Base-by-base conservation (phyloP, 2,329 filamentous ascomycete species). In the Penicillium glabrum region DNA sequence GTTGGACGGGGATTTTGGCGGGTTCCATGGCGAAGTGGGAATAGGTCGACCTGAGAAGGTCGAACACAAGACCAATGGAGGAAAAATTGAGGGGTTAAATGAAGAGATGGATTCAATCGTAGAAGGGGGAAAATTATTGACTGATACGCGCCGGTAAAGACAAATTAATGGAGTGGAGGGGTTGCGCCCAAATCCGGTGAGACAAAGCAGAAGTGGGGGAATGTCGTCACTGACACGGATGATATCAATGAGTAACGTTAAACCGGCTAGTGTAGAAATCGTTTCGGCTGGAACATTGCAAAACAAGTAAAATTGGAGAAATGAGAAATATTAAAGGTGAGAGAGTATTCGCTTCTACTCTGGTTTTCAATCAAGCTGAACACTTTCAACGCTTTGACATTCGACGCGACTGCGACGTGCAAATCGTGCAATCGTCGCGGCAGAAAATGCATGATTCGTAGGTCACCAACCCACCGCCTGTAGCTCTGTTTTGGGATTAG, bases 171-270 rank as follows among this genome's bases (percentile, higher is more conserved):
- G 54, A 57, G 52, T 61, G 55, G 61, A 68, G 62, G 63, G 67
- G 62, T 72, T 56, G 56, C 55, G 60, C 59, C 56, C 63, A 66
- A 66, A 61, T 71, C 69, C 71, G 72, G 71, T 74, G 72, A 74
- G 72, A 71, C 66, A 74, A 74, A 74, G 67, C 66, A 67, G 68
- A 65, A 65, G 64, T 66, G 64, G 64, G 58, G 57, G 41, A 52
- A 60, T 61, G 48, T 46, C 46, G 53, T 56, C 47, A 55, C 53
- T 39, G 53, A 56, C 48, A 51, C 53, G 47, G 33, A 56, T 52
- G 50, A 52, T 46, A 52, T 52, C 50, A 46, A 52, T 27, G 41
- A 46, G 19, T 35, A 39, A 21, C 19, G 37, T 41, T 41, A 41
- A 41, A 41, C 37, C 37, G 44, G 44, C 44, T 46, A 16, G 13